Conservation (phyloP, 2,329 filamentous ascomycete species). For the Seiridium unicorne region DNA sequence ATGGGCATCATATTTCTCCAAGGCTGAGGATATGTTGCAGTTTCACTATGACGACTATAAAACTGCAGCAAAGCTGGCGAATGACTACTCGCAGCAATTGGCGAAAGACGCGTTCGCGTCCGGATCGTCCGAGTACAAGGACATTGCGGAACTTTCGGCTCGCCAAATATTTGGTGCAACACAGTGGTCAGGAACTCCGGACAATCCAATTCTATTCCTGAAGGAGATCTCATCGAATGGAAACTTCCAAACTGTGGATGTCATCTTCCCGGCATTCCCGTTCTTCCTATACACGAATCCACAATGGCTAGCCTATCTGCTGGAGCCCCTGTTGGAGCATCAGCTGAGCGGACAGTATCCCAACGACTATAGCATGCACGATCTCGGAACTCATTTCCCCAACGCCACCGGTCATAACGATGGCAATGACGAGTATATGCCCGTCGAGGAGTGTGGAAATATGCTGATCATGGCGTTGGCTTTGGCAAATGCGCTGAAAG, state of each 20-base stretch:
- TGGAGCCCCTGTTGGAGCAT: constrained; percentile 80
- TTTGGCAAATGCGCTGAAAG: constrained; percentile 70
- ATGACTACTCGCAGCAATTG: constrained; percentile 72
- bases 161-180: constrained; percentile 79
- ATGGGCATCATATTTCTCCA: constrained; percentile 73
- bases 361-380: constrained; percentile 78
- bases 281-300: constrained; percentile 88
- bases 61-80: constrained; percentile 60
- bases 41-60: constrained; percentile 77
- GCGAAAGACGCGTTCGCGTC: constrained; percentile 70
- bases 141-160: constrained; percentile 75
- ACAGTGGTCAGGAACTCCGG: constrained; percentile 69
- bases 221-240: constrained; percentile 87
- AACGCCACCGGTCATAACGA: constrained; percentile 74
- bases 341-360: constrained; percentile 81
- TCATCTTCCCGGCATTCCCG: constrained; percentile 83
- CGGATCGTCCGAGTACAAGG: constrained; percentile 72
- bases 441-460: constrained; percentile 71
- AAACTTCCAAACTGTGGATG: constrained; percentile 82
- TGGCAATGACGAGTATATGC: constrained; percentile 72
- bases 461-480: constrained; percentile 80
- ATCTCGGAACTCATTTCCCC: constrained; percentile 70
- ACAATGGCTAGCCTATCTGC: constrained; percentile 73
- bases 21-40: constrained; percentile 60
- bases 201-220: constrained; percentile 72